phyloP scores from a whole-genome alignment of 306 rosid genomes.

The Abrus precatorius region DNA sequence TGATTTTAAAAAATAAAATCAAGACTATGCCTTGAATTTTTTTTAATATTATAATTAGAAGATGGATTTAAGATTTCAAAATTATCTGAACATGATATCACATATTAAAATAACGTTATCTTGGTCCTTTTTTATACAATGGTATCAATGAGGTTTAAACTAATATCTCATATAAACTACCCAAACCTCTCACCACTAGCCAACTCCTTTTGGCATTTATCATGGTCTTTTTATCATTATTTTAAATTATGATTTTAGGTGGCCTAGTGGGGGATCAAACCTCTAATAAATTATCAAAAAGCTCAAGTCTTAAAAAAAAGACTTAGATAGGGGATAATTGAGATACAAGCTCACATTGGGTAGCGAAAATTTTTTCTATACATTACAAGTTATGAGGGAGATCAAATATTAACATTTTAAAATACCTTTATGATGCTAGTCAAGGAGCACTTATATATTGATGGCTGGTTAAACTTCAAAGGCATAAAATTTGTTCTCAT shows the following conservation, averaged over 20 bases:
- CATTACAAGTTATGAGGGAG: not conserved
- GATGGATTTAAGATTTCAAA: conserved; percentile 18
- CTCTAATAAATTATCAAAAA: not conserved
- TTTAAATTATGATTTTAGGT: conserved; percentile 5
- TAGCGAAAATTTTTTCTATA: conserved; percentile 32
- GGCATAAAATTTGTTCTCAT: not conserved
- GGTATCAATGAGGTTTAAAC: not conserved
- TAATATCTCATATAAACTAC: not conserved
- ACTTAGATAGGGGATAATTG: not conserved
- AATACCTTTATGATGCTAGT: not conserved
- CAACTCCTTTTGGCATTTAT: too few relatives aligned
- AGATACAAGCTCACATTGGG: conserved; percentile 18
- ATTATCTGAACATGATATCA: not conserved
- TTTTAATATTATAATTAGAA: conserved; percentile 15
- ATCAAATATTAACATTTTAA: not conserved
- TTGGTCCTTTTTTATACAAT: not conserved
- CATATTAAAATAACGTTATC: not conserved
- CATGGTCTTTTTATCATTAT: not conserved
- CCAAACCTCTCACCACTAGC: too few relatives aligned
- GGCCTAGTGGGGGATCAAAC: conserved; percentile 3
- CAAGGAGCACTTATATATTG: not conserved
- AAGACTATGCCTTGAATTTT: not conserved
- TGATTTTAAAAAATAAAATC: not conserved
- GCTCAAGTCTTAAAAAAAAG: conserved; percentile 13
- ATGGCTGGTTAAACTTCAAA: not conserved